phyloP scores from a whole-genome alignment of 2,329 filamentous ascomycete species.

The Fusarium camptoceras region DNA sequence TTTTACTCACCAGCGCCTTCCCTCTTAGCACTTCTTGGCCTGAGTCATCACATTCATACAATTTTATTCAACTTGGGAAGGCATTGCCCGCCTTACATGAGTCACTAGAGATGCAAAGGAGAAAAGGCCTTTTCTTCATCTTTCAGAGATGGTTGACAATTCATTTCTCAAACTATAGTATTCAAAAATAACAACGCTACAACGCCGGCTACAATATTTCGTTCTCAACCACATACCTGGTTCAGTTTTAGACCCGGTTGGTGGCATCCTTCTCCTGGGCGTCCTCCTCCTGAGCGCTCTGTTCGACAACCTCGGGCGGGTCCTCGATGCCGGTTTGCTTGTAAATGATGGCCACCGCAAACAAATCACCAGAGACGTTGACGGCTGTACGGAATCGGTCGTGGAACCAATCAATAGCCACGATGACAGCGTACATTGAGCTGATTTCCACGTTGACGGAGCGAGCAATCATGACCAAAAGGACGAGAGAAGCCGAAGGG shows the following conservation, averaged over 20 bases:
- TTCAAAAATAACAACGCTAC: constrained; percentile 13
- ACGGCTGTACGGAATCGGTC: constrained; percentile 65
- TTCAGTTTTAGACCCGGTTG: constrained; percentile 35
- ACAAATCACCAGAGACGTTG: constrained; percentile 65
- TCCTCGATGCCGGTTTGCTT: constrained; percentile 46
- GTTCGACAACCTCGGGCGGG: constrained; percentile 32
- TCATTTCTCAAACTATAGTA: constrained; percentile 1
- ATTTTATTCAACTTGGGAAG: neutral
- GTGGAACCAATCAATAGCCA: constrained; percentile 67
- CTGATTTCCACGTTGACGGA: constrained; percentile 59
- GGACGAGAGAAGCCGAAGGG: constrained; percentile 62
- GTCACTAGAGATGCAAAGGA: neutral
- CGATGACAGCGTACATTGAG: constrained; percentile 64
- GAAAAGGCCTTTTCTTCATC: neutral
- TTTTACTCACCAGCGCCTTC: constrained; percentile 11
- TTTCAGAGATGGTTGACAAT: neutral
- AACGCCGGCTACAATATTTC: constrained; percentile 20
- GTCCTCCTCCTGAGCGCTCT: constrained; percentile 28
- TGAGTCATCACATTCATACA: constrained; percentile 4
- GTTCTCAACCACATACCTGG: neutral
- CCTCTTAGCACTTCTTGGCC: constrained; percentile 7
- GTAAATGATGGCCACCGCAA: constrained; percentile 44
- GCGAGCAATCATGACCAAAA: constrained; percentile 63
- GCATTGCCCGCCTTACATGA: neutral
- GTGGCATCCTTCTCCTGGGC: constrained; percentile 23